phyloP scores from a whole-genome alignment of 768 basidiomycete genomes.

The Psilocybe tampanensis region DNA sequence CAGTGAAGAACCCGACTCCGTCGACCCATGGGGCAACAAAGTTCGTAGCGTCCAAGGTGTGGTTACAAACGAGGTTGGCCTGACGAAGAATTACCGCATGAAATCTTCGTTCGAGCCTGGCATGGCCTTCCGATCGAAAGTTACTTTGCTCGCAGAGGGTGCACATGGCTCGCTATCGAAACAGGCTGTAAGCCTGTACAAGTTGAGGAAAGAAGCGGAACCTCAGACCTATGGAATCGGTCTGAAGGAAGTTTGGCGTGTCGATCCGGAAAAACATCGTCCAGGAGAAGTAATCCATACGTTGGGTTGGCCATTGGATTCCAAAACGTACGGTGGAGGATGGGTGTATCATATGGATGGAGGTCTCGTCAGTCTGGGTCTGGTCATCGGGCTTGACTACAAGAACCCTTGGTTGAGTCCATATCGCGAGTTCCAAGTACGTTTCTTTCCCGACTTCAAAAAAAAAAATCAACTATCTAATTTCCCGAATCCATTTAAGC shows the following conservation, averaged over 20 bases:
- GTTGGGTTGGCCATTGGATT: conserved; percentile 90
- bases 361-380: conserved; percentile 84
- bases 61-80: conserved; percentile 91
- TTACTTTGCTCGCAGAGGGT: conserved; percentile 92
- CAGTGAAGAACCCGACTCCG: conserved; percentile 48
- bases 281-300: conserved; percentile 91
- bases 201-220: conserved; percentile 68
- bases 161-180: conserved; percentile 93
- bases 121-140: conserved; percentile 92
- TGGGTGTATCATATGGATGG: conserved; percentile 97
- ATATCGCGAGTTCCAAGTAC: conserved; percentile 89
- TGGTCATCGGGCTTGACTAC: conserved; percentile 95
- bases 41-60: conserved; percentile 73
- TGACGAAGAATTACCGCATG: conserved; percentile 72
- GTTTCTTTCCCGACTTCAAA: conserved; percentile 20
- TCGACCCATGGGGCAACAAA: conserved; percentile 39
- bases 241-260: conserved; percentile 96
- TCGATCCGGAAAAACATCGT: conserved; percentile 60
- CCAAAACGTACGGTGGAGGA: conserved; percentile 86
- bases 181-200: conserved; percentile 71
- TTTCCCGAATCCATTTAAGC: conserved; percentile 19
- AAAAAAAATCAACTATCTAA: not conserved
- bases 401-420: conserved; percentile 91
- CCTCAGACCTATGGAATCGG: conserved; percentile 97
- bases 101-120: conserved; percentile 95